Conservation (phyloP, 2,329 filamentous ascomycete genomes). For the Ceratocystis huliohia region DNA sequence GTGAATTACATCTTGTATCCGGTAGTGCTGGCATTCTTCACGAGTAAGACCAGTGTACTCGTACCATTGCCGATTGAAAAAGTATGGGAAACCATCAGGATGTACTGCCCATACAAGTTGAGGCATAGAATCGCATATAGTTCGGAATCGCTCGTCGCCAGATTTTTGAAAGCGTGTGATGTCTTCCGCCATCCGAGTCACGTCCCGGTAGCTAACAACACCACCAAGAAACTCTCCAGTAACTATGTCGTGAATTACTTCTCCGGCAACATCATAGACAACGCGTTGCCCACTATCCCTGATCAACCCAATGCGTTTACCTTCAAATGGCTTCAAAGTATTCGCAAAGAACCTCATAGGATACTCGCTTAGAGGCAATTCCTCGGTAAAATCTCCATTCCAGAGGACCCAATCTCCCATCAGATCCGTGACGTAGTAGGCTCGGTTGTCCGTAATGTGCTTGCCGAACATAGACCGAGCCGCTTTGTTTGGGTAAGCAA, state of each 20-base stretch:
- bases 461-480: conserved; percentile 40
- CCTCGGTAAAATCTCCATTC: conserved; percentile 51
- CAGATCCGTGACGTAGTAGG: conserved; percentile 37
- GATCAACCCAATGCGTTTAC: conserved; percentile 50
- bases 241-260: conserved; percentile 52
- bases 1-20: conserved; percentile 55
- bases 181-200: conserved; percentile 56
- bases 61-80: conserved; percentile 68
- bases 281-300: conserved; percentile 38
- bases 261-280: conserved; percentile 53
- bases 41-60: conserved; percentile 58
- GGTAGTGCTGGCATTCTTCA: conserved; percentile 48
- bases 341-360: conserved; percentile 53
- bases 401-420: conserved; percentile 49
- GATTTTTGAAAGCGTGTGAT: conserved; percentile 57
- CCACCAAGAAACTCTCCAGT: conserved; percentile 63
- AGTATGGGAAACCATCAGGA: conserved; percentile 54
- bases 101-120: conserved; percentile 63
- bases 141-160: conserved; percentile 60
- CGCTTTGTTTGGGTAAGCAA: conserved; percentile 60
- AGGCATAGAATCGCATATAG: conserved; percentile 62
- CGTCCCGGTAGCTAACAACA: conserved; percentile 57
- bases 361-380: conserved; percentile 46
- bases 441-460: conserved; percentile 27
- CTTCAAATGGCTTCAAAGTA: conserved; percentile 47